Evolutionary conservation across 768 basidiomycete species (phyloP).

Genomic region (Sistotremastrum suecicum): DNA sequence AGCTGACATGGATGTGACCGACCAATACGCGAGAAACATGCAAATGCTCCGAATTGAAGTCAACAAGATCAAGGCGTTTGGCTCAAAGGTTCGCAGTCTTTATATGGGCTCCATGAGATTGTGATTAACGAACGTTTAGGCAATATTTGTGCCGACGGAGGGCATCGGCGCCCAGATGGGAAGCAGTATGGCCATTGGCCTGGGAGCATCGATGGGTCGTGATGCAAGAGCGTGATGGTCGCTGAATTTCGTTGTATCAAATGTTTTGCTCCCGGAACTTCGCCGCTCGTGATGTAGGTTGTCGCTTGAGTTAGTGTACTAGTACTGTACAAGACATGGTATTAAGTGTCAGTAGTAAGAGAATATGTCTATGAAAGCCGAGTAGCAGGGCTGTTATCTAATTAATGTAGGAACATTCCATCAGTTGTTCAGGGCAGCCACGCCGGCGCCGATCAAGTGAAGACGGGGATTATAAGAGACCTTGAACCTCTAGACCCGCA

Average conservation of each 20-base stretch:
- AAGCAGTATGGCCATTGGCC: constrained; percentile 47
- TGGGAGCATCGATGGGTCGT: constrained; percentile 52
- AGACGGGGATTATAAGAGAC: too few species aligned
- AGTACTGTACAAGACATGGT: too few species aligned
- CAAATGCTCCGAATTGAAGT: constrained; percentile 54
- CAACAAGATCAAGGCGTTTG: constrained; percentile 46
- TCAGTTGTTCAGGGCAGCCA: too few species aligned
- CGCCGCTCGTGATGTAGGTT: too few species aligned
- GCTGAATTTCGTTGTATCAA: neutral
- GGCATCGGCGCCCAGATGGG: constrained; percentile 44
- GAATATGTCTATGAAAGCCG: too few species aligned
- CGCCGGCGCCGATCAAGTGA: too few species aligned
- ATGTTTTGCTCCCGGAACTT: neutral
- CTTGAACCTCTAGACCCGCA: too few species aligned
- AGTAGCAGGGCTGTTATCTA: too few species aligned
- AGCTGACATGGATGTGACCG: constrained; percentile 46
- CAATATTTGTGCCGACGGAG: constrained; percentile 58
- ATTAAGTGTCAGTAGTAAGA: too few species aligned
- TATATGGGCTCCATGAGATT: too few species aligned
- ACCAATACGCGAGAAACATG: constrained; percentile 68
- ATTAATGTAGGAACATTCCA: too few species aligned
- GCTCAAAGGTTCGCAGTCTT: constrained; percentile 22
- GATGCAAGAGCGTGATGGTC: constrained; percentile 1
- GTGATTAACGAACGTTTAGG: constrained; percentile 9
- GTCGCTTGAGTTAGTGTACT: too few species aligned